Base-by-base conservation (phyloP, 768 basidiomycete species). In the Panus rudis region DNA sequence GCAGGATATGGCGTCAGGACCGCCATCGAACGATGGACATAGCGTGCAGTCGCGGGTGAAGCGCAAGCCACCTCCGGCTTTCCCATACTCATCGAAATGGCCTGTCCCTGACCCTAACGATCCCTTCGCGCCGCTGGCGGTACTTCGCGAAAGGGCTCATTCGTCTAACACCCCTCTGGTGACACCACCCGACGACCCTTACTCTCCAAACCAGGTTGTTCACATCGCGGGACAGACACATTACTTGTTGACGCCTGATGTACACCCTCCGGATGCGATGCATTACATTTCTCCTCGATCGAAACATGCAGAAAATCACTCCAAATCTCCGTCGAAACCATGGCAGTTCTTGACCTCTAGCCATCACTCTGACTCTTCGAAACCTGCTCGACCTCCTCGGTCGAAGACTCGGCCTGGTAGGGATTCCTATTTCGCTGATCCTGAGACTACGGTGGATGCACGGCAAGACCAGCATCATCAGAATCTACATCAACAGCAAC, bases 121-220 rank as follows among this genome's bases (percentile, higher is more conserved):
- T 57, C 84, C 84, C 2, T 84, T 84, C 49, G 82, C 78, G 4
- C 75, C 84, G 0, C 73, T 86, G 32, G 73, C 75, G 54, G 75
- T 77, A 20, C 68, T 86, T 21, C 76, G 84, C 39, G 73, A 69
- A 47, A 73, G 81, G 43, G 73, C 76, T 4, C 72, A 70, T 49
- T 67, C 66, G 16, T 62, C 65, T 42, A 46, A 52, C 26, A 39
- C 52, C 40, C 47, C 47, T 25, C 45, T 39, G 25, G 45, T 42
- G 42, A 46, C 46, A 13, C 32, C 45, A 12, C 35, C 40, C 26
- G 34, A 28, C 22, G 43, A 31, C 23, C 42, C 43, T 14, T 30
- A 37, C 16, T 13, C 16, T 7, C 4, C 7, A 4, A 17, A 47
- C 31, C 20, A 21, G 5, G 7, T 17, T 26, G 17, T 24, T 22